Base-by-base conservation (phyloP, 768 basidiomycete genomes). In the Lyophyllum shimeji region DNA sequence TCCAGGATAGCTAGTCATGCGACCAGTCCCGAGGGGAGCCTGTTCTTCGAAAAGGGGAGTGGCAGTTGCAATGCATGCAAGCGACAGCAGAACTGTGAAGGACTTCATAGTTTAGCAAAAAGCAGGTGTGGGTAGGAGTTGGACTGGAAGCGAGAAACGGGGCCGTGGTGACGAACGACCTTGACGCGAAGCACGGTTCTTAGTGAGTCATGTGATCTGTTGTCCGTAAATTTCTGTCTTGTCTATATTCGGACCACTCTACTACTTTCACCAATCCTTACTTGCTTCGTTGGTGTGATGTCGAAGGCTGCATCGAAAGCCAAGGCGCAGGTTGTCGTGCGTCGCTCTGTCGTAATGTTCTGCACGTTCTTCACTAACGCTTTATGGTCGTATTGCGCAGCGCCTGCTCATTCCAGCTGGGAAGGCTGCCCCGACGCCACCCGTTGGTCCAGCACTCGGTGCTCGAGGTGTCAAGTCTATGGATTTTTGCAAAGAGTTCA, bases 401-500 rank as follows among this genome's bases (percentile, higher is more conserved):
- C 90, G 93, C 59, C 76, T 98, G 55, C 81, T 96, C 49, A 85
- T 98, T 57, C 84, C 87, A 49, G 96, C 96, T 43, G 95, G 93
- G 43, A 98, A 98, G 69, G 96, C 96, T 33, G 89, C 95, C 24
- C 95, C 96, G 17, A 90, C 93, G 37, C 96, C 96, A 54, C 96
- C 96, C 8, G 90, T 99, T 50, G 96, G 96, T 66, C 96, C 96
- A 52, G 96, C 95, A 29, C 84, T 99, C 51, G 97, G 97, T 76
- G 96, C 97, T 60, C 86, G 93, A 67, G 97, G 97, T 64, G 95
- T 99, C 63, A 98, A 97, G 75, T 94, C 95, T 24, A 98, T 98
- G 90, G 97, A 99, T 76, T 99, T 99, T 69, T 97, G 95, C 81
- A 99, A 98, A 72, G 95, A 98, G 71, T 99, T 98, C 77, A 99